Percentiles rank a stretch among this genome's conserved stretches.
phyloP scores from a whole-genome alignment of 352 stramenopile genomes.

The Globisporangium abappressorium region DNA sequence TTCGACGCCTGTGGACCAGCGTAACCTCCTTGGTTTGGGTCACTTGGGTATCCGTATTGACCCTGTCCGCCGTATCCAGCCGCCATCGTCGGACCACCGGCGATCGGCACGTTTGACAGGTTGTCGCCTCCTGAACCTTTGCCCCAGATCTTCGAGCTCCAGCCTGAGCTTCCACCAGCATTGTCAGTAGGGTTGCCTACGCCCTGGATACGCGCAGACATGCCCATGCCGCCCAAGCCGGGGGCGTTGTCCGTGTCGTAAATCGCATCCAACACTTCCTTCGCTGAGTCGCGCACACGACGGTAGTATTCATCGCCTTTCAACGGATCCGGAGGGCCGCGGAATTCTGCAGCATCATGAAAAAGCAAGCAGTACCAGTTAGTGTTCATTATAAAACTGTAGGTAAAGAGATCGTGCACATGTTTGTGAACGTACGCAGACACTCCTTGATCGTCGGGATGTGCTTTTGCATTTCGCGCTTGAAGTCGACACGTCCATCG shows the following conservation, averaged over 20 bases:
- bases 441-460: slow-evolving; percentile 92
- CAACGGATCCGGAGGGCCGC: slow-evolving; percentile 90
- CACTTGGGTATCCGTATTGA: slow-evolving; percentile 48
- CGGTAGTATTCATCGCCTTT: slow-evolving; percentile 94
- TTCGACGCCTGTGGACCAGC: slow-evolving; percentile 29
- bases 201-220: slow-evolving; percentile 79
- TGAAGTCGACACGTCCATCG: slow-evolving; percentile 88
- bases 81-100: slow-evolving; percentile 44
- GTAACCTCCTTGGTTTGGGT: slow-evolving; percentile 47
- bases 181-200: slow-evolving; percentile 66
- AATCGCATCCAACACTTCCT: slow-evolving; percentile 94
- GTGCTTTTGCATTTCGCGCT: slow-evolving; percentile 90
- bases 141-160: slow-evolving; percentile 69
- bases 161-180: slow-evolving; percentile 40
- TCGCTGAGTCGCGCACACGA: slow-evolving; percentile 89
- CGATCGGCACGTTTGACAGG: slow-evolving; percentile 41
- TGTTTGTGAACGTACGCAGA: slow-evolving; percentile 52
- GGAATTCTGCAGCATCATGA: slow-evolving; percentile 51
- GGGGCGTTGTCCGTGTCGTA: slow-evolving; percentile 86
- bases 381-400: neutral
- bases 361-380: neutral
- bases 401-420: slow-evolving; percentile 4
- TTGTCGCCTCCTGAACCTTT: slow-evolving; percentile 62
- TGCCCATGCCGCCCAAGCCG: slow-evolving; percentile 65
- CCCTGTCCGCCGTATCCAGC: slow-evolving; percentile 40